Evolutionary conservation across 176 grass and related monocot species (phyloP), one percentile per base, ranked within the genome.

Genomic region (Cenchrus americanus): DNA sequence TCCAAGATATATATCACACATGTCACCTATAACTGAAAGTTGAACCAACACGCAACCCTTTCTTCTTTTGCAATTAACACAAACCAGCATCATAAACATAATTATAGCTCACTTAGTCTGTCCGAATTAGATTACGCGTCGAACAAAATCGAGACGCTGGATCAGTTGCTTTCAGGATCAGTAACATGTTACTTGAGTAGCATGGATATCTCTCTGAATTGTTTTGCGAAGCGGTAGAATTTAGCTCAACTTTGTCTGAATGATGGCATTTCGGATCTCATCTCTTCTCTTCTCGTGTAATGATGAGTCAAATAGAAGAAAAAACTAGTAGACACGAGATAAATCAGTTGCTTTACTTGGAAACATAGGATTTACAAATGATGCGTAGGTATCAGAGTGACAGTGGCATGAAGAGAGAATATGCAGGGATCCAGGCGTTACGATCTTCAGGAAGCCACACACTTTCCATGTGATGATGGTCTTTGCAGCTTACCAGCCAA

Each of bases 401-500:
- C 43, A 34, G n/a, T 5, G 23, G 34, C 23, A 37, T 14, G 11
- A 8, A 41, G 18, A 43, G 30, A 48, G 15, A 11, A 51, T 57
- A 54, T 37, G 34, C 34, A 37, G 34, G 74, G 26, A 71, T 14
- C 68, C 19, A 19, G 76, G 17, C 66, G 44, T 65, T 73, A 21
- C 58, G 26, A 44, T 80, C 34, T 66, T 9, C 60, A 80, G 68
- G 62, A 76, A 75, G 76, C 32, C 32, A 48, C 70, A 89, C 87
- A 61, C 82, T 80, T 89, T 81, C 3, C 3, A 15, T 34, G 87
- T 85, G 82, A 23, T 50, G 15, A 62, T 69, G 82, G 9, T 44
- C 46, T 52, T 4, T 18, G 27, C 26, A 10, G 54, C 46, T 52
- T 18, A 21, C 26, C 21, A 21, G 2, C 6, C 27, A 37, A 37